Evolutionary conservation across 805 yeast species (phyloP), one percentile per base, ranked within the genome.

Genomic region (Wickerhamiella musiphila): DNA sequence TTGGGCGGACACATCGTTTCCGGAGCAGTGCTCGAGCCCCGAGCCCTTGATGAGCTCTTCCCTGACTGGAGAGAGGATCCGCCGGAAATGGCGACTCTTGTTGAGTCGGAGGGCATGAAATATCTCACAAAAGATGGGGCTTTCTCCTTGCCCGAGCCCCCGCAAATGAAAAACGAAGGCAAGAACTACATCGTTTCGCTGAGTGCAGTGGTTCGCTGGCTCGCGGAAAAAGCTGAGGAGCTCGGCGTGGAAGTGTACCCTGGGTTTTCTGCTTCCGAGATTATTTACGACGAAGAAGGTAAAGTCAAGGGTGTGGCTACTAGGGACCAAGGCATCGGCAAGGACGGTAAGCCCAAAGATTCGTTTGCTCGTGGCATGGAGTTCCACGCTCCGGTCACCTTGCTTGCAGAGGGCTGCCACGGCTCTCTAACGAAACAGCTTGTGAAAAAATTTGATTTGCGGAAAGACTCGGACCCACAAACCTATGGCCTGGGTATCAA

Each of bases 371-470:
- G 93, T 42, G 98, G 98, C 17, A 79, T 90, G 94, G 96, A 82
- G 54, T 90, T 90, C 54, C 90, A 76, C 44, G 81, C 98, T 4
- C 70, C 90, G 45, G 63, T 75, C 37, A 84, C 95, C 0, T 77
- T 90, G 12, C 64, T 90, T 20, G 94, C 94, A 4, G 98, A 90
- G 57, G 98, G 98, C n/a, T 90, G 98, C 51, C 96, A 84, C 55
- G 98, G 98, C 0, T 83, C 94, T 1, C 60, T 90, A 33, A 64
- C 84, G 9, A 86, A 90, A 51, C 68, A 77, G 49, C 74, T 70
- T 0, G 75, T 86, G 33, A 58, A 65, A 33, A 70, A 73, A 45
- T 86, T 57, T 54, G 62, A 73, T 26, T 58, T 90, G 38, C 68
- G 95, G 36, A 62, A 65, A 31, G 61, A 65, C 32, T 64, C 68